A percentile compares a stretch with the other conserved stretches of the same genome.
These are phyloP conservation scores for Ricinus communis DNA, from an alignment of 345 rosid species.

Conservation along the genomic window DNA sequence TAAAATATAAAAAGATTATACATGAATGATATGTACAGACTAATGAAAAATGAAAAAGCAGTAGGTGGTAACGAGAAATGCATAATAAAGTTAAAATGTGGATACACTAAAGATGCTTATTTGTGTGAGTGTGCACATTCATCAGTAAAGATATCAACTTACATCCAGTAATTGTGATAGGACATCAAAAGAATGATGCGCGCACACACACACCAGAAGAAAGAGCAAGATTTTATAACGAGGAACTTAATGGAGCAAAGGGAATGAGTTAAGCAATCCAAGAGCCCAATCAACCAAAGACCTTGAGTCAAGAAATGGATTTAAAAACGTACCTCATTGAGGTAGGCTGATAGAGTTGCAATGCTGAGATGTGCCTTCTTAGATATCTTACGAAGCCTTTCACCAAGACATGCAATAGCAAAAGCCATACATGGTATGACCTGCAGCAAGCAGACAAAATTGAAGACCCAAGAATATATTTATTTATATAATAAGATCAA, in stretches of 20 bases:
- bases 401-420: conserved; percentile 70
- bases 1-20: conserved; percentile 20
- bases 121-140: not conserved
- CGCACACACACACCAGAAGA: not conserved
- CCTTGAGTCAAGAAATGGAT: conserved; percentile 9
- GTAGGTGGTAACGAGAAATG: not conserved
- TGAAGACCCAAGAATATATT: not conserved
- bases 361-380: conserved; percentile 63
- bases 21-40: not conserved
- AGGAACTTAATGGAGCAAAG: not conserved
- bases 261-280: not conserved
- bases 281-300: not conserved
- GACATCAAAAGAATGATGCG: not conserved
- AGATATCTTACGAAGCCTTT: conserved; percentile 72
- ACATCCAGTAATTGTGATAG: not conserved
- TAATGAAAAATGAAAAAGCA: conserved; percentile 2
- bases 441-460: conserved; percentile 30
- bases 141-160: not conserved
- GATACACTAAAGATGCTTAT: no score
- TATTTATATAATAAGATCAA: not conserved
- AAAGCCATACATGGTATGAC: conserved; percentile 74
- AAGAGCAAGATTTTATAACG: not conserved
- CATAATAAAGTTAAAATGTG: not conserved
- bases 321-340: conserved; percentile 64
- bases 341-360: conserved; percentile 74